Base-by-base conservation (phyloP, 2,329 filamentous ascomycete genomes). In the Fusarium foetens region DNA sequence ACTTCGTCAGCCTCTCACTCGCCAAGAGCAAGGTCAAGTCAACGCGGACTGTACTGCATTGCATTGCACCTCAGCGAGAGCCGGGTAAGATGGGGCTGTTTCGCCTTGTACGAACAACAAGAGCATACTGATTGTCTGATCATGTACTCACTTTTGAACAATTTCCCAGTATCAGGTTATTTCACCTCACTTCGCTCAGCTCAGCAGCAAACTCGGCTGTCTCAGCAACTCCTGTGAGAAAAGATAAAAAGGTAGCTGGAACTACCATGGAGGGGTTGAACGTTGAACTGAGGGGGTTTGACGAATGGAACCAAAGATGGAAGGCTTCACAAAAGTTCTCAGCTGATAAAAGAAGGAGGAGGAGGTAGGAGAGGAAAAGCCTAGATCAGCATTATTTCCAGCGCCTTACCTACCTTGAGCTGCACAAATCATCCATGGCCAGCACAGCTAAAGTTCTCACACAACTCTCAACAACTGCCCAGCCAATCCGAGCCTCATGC, bases 1-100 rank as follows among this genome's bases (percentile, higher is more conserved):
- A 64, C 75, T 74, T 62, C 63, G 67, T 76, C 75, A 76, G 75
- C 75, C 75, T 76, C 73, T 73, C 69, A 58, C 41, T 61, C 43
- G 35, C 57, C 62, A 58, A 65, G 48, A 51, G 17, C 17, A 51
- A 51, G 48, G 48, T 51, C 48, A 35, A 36, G 54, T 71, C 67
- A 70, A 53, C 33, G 49, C 33, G 23, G 12, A 46, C 35, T 36
- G 39, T 14, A 41, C 39, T 23, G 39, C 21, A n/a, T n/a, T 41
- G n/a, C 39, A 41, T 54, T 59, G 70, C 58, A 65, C 48, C 63
- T 61, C 31, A 70, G 70, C 39, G 61, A 73, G 70, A 35, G 41
- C 66, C 68, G 70, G 54, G 49, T 60, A 53, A 63, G 57, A 51
- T 65, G 59, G 59, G 70, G 63, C 52, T 66, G 42, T 53, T 63